A percentile compares a stretch with the other conserved stretches of the same genome.
Conservation (phyloP, 495 filamentous ascomycete genomes). For the Neurospora intermedia region DNA sequence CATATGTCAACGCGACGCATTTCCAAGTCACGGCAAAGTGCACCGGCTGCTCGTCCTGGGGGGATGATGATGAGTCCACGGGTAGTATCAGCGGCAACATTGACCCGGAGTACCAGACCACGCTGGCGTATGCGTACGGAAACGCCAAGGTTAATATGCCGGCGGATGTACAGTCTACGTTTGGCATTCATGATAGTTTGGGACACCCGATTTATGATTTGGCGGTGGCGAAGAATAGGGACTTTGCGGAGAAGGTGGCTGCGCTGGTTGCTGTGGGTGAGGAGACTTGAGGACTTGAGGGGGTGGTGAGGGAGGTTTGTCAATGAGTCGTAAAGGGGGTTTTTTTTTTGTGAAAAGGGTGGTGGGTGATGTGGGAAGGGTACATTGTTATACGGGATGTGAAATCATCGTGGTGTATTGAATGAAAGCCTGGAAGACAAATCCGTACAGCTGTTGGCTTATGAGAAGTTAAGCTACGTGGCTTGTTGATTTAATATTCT, state of each 20-base stretch:
- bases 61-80: slow-evolving; percentile 33
- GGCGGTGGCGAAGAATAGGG: slow-evolving; percentile 15
- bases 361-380: no score
- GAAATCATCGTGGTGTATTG: not conserved
- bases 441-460: not conserved
- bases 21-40: slow-evolving; percentile 35
- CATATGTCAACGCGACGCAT: slow-evolving; percentile 34
- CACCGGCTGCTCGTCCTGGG: slow-evolving; percentile 33
- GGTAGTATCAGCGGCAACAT: slow-evolving; percentile 29
- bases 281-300: not conserved
- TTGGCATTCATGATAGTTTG: slow-evolving; percentile 36
- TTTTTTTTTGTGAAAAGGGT: no score
- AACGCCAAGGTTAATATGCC: slow-evolving; percentile 26
- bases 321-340: not conserved
- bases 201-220: slow-evolving; percentile 35
- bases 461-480: not conserved
- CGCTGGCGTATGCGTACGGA: slow-evolving; percentile 31
- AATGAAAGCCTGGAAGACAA: not conserved
- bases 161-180: slow-evolving; percentile 18
- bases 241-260: slow-evolving; percentile 18
- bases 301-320: not conserved
- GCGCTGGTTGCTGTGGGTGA: not conserved
- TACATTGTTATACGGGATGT: no score
- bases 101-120: slow-evolving; percentile 25
- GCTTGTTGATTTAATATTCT: not conserved